Evolutionary conservation across 2,329 filamentous ascomycete species (phyloP).

Genomic region (Fusarium sp.): DNA sequence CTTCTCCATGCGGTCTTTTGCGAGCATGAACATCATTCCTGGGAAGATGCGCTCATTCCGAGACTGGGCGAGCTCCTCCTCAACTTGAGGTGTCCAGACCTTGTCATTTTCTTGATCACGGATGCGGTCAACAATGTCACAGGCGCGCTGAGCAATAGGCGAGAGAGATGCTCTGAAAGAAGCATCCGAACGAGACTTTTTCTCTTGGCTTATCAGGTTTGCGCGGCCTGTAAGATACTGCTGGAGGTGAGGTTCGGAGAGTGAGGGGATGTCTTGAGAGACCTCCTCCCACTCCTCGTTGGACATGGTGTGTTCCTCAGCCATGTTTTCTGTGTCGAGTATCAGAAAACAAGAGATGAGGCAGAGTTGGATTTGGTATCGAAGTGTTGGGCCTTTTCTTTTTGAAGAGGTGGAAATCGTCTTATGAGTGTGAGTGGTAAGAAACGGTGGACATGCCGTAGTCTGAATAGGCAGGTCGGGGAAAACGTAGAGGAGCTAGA

Average conservation of each 20-base stretch:
- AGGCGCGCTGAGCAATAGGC: conserved; percentile 80
- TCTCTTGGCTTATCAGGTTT: conserved; percentile 82
- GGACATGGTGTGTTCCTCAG: conserved; percentile 51
- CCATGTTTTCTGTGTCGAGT: conserved; percentile 43
- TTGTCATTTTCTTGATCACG: conserved; percentile 79
- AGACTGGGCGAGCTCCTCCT: conserved; percentile 74
- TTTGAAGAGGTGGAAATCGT: background rate
- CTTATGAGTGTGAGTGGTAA: conserved; percentile 6
- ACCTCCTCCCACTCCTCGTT: conserved; percentile 71
- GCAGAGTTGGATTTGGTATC: background rate
- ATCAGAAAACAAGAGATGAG: background rate
- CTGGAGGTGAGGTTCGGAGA: conserved; percentile 80
- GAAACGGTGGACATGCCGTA: conserved; percentile 20
- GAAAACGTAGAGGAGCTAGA: conserved; percentile 8
- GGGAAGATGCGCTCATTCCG: conserved; percentile 76
- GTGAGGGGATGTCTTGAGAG: conserved; percentile 64
- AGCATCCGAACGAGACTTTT: conserved; percentile 79
- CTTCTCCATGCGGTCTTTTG: conserved; percentile 85
- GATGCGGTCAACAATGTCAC: conserved; percentile 82
- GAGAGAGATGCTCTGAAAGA: conserved; percentile 80
- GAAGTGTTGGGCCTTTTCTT: background rate
- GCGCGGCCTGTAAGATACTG: conserved; percentile 82
- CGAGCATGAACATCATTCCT: conserved; percentile 93
- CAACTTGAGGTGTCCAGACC: conserved; percentile 80
- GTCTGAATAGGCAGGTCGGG: conserved; percentile 39